A percentile compares a stretch with the other conserved stretches of the same genome.
Evolutionary conservation across 2,329 filamentous ascomycete genomes (phyloP).

Genomic region (Verticillium tricorpus): DNA sequence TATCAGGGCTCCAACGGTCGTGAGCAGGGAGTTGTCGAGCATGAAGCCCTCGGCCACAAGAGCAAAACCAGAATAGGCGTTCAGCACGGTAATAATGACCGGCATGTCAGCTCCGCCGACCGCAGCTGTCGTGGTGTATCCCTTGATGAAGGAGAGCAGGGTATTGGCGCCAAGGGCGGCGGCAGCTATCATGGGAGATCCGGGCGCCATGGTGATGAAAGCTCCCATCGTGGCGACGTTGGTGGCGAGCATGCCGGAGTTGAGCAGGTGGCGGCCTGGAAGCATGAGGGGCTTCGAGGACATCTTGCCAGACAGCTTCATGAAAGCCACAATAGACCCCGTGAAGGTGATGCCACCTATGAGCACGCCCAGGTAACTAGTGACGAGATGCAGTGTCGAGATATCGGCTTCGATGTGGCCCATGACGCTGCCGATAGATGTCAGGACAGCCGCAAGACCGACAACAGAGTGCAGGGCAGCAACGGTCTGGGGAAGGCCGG

Average conservation of each 20-base stretch:
- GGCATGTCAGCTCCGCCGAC: slow-evolving; percentile 95
- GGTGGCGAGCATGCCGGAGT: slow-evolving; percentile 66
- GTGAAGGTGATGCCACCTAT: slow-evolving; percentile 90
- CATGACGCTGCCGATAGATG: slow-evolving; percentile 83
- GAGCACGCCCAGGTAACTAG: slow-evolving; percentile 79
- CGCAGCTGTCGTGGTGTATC: slow-evolving; percentile 80
- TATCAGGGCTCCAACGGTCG: slow-evolving; percentile 80
- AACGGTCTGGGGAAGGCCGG: slow-evolving; percentile 83
- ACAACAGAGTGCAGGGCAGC: slow-evolving; percentile 88
- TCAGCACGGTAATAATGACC: slow-evolving; percentile 84
- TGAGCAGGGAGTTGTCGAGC: slow-evolving; percentile 81
- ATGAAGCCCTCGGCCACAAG: slow-evolving; percentile 89
- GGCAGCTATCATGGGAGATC: slow-evolving; percentile 73
- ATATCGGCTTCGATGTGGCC: slow-evolving; percentile 46
- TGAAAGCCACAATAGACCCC: slow-evolving; percentile 81
- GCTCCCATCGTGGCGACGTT: slow-evolving; percentile 81
- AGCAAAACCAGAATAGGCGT: slow-evolving; percentile 87
- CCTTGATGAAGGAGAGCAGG: slow-evolving; percentile 75
- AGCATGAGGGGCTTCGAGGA: slow-evolving; percentile 70
- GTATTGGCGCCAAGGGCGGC: slow-evolving; percentile 74
- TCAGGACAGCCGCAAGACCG: slow-evolving; percentile 81
- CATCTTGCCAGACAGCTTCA: slow-evolving; percentile 82
- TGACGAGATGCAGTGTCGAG: slow-evolving; percentile 77
- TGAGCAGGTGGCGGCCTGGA: slow-evolving; percentile 71
- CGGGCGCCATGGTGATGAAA: slow-evolving; percentile 77